Base-by-base conservation (phyloP, 495 filamentous ascomycete species). In the Penicillium cataractarum region DNA sequence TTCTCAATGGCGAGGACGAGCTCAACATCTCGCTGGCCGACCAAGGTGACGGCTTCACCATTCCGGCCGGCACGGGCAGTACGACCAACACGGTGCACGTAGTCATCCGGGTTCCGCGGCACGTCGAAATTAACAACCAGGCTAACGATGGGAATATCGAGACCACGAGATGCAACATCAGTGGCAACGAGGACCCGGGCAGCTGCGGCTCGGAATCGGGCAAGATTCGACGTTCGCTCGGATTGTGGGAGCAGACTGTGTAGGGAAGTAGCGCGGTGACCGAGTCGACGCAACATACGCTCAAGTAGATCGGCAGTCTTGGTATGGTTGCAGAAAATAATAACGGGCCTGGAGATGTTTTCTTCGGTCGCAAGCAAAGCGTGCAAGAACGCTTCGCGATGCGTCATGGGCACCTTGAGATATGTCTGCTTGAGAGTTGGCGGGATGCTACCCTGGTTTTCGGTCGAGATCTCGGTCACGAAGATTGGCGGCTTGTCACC, bases 311-410 rank as follows among this genome's bases (percentile, higher is more conserved):
- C 90, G 15, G 95, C 92, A 4, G 95, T 97, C 33, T 86, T 80
- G 22, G 94, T 97, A 26, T 91, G 86, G 77, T 99, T 99, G 82
- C 89, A 91, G 81, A 99, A 99, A 63, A 99, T 89, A 72, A 99
- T 97, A 58, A 86, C 82, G 1, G 89, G 87, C 71, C 90, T 90
- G 4, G 84, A 76, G 39, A 84, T 67, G 75, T 97, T 98, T 54
- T 74, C 79, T 12, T 90, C 86, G 0, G 95, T 97, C 22, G 88
- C 82, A 7, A 99, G 86, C 44, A 99, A 87, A 53, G 91, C 87
- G 70, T 99, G 95, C 9, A 99, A 83, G 77, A 94, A 99, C 65
- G 91, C 89, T 77, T 99, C 95, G 55, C 92, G 89, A 71, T 96
- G 92, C 4, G 91, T 93, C 64, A 94, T 87, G 31, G 92, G 92